Evolutionary conservation across 495 filamentous ascomycete genomes (phyloP), one percentile per base, ranked within the genome.

Genomic region (Penicillium pancosmium): DNA sequence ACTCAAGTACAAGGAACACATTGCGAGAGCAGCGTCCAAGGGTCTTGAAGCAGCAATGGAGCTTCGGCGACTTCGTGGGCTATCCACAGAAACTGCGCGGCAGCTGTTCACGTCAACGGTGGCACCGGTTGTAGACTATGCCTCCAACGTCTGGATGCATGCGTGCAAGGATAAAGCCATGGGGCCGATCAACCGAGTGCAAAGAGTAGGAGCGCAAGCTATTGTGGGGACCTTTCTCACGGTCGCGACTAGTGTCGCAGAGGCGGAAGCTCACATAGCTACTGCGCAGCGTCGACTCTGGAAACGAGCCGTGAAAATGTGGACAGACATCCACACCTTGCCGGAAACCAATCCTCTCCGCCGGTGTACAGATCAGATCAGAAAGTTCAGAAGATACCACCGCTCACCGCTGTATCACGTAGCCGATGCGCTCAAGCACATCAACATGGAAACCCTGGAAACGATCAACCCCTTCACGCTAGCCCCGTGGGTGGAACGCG

Each of bases 51-150:
- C 64, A 43, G 68, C 66, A 52, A 72, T 74, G 59, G 64, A 67
- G 61, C 59, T 72, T 50, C 67, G 57, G 52, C 60, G 66, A 51
- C 66, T 72, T 33, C 51, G 65, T 9, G 56, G 62, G 41, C 47
- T 74, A 41, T 69, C 69, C 36, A 65, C 64, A 27, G 56, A 57
- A 53, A 72, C 62, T n/a, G 68, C 63, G 51, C 61, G 67, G 59
- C 67, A 67, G 62, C 58, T 74, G 48, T 72, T 73, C 44, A 61
- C 56, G 55, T 57, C 62, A 19, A 73, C 61, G 31, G 65, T 73
- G 52, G 64, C 61, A 2, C 68, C 63, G 34, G 67, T 63, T 15
- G 63, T 72, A 46, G 71, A 73, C 61, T 73, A 73, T 51, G 65
- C 69, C 33, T 71, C 65, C 38, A 72, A 70, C 60, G 63, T 70